phyloP scores from a whole-genome alignment of 75 land plant genomes.

The Selaginella moellendorffii region DNA sequence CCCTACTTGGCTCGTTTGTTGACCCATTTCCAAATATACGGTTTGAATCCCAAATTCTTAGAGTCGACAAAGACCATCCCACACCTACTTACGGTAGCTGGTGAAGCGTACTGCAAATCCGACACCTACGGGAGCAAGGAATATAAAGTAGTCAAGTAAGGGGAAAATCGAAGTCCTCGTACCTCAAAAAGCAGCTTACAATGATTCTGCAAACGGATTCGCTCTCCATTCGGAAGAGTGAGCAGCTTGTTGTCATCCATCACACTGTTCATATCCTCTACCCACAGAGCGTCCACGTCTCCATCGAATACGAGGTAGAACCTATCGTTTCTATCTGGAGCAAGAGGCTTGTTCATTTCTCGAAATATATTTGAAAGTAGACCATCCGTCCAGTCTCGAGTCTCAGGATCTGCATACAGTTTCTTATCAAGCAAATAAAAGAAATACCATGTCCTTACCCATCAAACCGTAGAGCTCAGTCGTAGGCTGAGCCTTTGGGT shows the following conservation, averaged over 20 bases:
- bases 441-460: constrained; percentile 12
- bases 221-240: constrained; percentile 31
- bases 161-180: too few species aligned
- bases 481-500: constrained; percentile 33
- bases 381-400: constrained; percentile 32
- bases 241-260: constrained; percentile 33
- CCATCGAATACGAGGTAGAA: constrained; percentile 29
- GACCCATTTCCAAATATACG: constrained; percentile 25
- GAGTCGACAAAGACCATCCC: constrained; percentile 33
- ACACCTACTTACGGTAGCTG: constrained; percentile 30
- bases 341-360: constrained; percentile 24
- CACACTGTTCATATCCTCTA: constrained; percentile 32
- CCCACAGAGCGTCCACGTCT: constrained; percentile 29
- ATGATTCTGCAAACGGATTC: constrained; percentile 28
- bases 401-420: constrained; percentile 22
- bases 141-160: neutral
- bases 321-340: constrained; percentile 12
- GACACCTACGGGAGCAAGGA: constrained; percentile 13
- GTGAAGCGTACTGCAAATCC: constrained; percentile 30
- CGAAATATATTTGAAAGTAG: constrained; percentile 22
- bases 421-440: neutral
- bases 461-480: constrained; percentile 24
- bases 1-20: constrained; percentile 17
- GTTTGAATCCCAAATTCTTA: constrained; percentile 26
- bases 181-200: constrained; percentile 29